Conservation (phyloP, 202 grass and related monocot genomes). For the Brachypodium distachyon region DNA sequence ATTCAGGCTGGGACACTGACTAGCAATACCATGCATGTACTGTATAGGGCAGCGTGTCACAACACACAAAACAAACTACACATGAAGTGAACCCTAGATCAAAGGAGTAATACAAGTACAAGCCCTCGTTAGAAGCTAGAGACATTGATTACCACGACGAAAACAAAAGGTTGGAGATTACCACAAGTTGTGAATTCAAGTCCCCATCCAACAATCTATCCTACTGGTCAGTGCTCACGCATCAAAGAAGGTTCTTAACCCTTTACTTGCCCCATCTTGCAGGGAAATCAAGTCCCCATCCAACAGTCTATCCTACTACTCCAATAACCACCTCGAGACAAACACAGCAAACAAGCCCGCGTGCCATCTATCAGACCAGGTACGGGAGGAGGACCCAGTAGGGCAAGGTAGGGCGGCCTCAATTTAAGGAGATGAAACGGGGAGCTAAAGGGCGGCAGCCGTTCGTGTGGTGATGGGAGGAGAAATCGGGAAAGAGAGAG, state of each 20-base stretch:
- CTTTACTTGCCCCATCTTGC: neutral
- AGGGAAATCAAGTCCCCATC: neutral
- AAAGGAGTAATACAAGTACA: neutral
- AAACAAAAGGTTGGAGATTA: neutral
- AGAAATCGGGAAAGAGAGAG: too few relatives aligned
- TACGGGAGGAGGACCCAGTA: too few relatives aligned
- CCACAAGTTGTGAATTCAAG: neutral
- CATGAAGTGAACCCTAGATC: neutral
- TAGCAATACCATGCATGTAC: neutral
- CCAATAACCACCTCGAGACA: neutral
- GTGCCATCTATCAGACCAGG: neutral
- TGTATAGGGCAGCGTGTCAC: neutral
- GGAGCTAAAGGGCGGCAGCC: too few relatives aligned
- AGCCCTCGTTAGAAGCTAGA: neutral
- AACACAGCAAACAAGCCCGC: too few relatives aligned
- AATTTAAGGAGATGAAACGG: too few relatives aligned
- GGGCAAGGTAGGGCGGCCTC: too few relatives aligned
- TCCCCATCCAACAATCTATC: too few relatives aligned
- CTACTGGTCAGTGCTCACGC: too few relatives aligned
- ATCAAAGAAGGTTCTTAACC: neutral
- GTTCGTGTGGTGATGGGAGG: too few relatives aligned
- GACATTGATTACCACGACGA: neutral
- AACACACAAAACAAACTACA: neutral
- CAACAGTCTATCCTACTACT: neutral
- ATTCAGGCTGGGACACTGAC: neutral